Percentiles rank a stretch among this genome's conserved stretches.
Conservation (phyloP, 140 eudicot species). For the Ambrosia hybrid region DNA sequence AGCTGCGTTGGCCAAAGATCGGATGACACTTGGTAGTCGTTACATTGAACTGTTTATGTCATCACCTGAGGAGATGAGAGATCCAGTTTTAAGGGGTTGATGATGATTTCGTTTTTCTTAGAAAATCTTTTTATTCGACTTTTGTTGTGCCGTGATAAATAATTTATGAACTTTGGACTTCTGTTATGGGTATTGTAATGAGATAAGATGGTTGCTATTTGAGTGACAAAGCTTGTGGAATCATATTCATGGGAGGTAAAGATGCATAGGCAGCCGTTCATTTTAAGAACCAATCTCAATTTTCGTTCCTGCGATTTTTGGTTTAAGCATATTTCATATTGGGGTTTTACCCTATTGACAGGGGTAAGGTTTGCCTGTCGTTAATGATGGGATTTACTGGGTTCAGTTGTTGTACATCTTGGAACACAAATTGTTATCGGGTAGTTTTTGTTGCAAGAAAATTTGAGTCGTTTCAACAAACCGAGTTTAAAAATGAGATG, state of each 20-base stretch:
- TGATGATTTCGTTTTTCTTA: conserved; percentile 15
- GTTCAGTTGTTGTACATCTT: too few relatives aligned
- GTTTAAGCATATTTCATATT: background rate
- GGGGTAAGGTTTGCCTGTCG: too few relatives aligned
- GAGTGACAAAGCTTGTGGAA: background rate
- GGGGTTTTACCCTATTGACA: too few relatives aligned
- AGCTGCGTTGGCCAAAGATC: conserved; percentile 80
- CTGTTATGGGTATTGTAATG: conserved; percentile 12
- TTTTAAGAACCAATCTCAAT: background rate
- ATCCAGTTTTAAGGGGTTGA: conserved; percentile 63
- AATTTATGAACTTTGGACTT: conserved; percentile 9
- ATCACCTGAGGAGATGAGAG: conserved; percentile 67
- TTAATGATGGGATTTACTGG: too few relatives aligned
- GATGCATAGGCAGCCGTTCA: conserved; percentile 2
- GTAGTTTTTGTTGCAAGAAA: too few relatives aligned
- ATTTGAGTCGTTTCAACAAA: too few relatives aligned
- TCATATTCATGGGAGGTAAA: background rate
- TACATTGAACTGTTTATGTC: conserved; percentile 84
- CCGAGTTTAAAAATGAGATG: too few relatives aligned
- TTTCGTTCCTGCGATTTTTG: background rate
- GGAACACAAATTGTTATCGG: too few relatives aligned
- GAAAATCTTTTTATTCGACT: conserved; percentile 6
- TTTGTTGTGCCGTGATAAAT: conserved; percentile 24
- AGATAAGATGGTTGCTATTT: conserved; percentile 16
- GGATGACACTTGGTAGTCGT: conserved; percentile 97